These are phyloP conservation scores for Aureobasidium sp. DNA, from an alignment of 2,329 filamentous ascomycete genomes.

Conservation along the genomic window DNA sequence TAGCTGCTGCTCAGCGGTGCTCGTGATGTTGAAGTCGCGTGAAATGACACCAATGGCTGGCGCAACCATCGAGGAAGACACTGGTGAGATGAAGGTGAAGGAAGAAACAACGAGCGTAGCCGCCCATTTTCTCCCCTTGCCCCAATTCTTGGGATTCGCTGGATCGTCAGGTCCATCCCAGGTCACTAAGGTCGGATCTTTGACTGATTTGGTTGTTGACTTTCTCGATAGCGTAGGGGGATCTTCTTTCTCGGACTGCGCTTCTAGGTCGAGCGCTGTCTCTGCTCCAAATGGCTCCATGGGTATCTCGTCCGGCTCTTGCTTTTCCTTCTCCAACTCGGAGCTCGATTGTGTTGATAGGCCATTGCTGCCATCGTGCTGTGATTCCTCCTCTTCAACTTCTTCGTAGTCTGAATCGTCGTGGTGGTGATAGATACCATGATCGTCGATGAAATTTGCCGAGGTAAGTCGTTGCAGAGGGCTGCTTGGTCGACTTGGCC, in stretches of 20 bases:
- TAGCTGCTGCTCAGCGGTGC: slow-evolving; percentile 22
- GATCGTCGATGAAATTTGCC: slow-evolving; percentile 30
- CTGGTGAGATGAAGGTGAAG: slow-evolving; percentile 35
- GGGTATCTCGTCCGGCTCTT: slow-evolving; percentile 16
- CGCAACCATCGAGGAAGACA: slow-evolving; percentile 35
- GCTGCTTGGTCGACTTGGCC: slow-evolving; percentile 15
- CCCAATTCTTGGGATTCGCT: slow-evolving; percentile 43
- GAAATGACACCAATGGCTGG: slow-evolving; percentile 27
- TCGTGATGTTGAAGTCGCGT: slow-evolving; percentile 25
- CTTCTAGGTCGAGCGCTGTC: slow-evolving; percentile 3
- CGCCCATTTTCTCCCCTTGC: slow-evolving; percentile 37
- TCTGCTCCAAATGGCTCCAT: slow-evolving; percentile 11
- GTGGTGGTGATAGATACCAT: slow-evolving; percentile 24
- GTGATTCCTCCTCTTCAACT: neutral
- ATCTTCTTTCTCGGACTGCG: neutral
- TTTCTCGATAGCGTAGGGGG: slow-evolving; percentile 18
- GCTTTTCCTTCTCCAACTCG: slow-evolving; percentile 17
- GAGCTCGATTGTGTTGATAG: slow-evolving; percentile 4
- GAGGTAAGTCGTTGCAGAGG: slow-evolving; percentile 27
- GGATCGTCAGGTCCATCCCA: slow-evolving; percentile 43
- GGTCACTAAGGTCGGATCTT: slow-evolving; percentile 33
- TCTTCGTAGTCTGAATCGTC: slow-evolving; percentile 9
- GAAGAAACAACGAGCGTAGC: slow-evolving; percentile 38
- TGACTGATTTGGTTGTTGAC: slow-evolving; percentile 22
- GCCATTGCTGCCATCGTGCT: neutral